Evolutionary conservation across 768 basidiomycete genomes (phyloP).

Genomic region (Suillus subaureus): DNA sequence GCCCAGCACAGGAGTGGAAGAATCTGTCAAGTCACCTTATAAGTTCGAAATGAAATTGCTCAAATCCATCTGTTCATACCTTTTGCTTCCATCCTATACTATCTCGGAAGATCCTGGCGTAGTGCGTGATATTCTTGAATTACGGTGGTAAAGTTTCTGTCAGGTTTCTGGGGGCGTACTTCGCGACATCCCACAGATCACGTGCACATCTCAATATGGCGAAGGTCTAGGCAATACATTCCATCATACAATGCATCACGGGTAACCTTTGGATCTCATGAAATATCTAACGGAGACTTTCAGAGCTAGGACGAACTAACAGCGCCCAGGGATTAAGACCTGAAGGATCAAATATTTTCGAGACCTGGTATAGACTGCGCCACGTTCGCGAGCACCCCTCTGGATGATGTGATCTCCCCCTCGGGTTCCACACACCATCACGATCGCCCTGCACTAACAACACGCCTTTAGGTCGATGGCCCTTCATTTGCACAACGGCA

Average conservation of each 20-base stretch:
- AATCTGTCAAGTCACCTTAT: slow-evolving; percentile 10
- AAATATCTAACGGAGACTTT: slow-evolving; percentile 51
- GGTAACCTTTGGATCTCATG: slow-evolving; percentile 32
- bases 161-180: background rate
- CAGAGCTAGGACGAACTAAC: slow-evolving; percentile 57
- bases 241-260: background rate
- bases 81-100: slow-evolving; percentile 8
- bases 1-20: slow-evolving; percentile 12
- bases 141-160: slow-evolving; percentile 2
- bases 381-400: background rate
- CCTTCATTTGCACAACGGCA: background rate
- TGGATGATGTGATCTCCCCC: background rate
- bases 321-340: slow-evolving; percentile 40
- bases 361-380: background rate
- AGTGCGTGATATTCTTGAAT: slow-evolving; percentile 4
- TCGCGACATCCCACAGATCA: slow-evolving; percentile 5
- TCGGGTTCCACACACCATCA: background rate
- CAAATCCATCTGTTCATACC: background rate
- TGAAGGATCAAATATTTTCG: background rate
- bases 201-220: background rate
- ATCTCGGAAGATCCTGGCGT: background rate
- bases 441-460: background rate
- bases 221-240: background rate
- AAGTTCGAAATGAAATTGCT: background rate
- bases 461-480: background rate